phyloP scores from a whole-genome alignment of 1,284 basidiomycete species.

The Volvariella volvacea region DNA sequence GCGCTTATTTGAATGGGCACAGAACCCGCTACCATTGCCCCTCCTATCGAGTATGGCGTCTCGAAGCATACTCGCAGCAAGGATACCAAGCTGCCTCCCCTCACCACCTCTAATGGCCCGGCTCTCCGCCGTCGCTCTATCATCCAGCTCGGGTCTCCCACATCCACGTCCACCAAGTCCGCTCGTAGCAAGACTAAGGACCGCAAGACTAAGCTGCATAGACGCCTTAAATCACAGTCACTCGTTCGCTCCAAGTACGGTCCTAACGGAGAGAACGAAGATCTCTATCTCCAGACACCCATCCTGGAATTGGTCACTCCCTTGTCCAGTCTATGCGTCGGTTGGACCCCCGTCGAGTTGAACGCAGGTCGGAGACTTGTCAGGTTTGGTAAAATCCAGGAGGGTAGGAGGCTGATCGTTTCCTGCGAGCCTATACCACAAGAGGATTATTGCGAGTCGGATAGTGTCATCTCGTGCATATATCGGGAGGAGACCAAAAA shows the following conservation, averaged over 20 bases:
- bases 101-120: conserved; percentile 7
- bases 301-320: conserved; percentile 51
- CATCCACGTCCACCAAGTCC: conserved; percentile 21
- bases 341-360: conserved; percentile 54
- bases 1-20: background rate
- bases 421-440: conserved; percentile 57
- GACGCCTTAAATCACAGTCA: conserved; percentile 34
- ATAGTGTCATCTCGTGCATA: conserved; percentile 84
- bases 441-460: conserved; percentile 48
- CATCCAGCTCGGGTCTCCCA: conserved; percentile 18
- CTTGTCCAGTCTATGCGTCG: conserved; percentile 42
- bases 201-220: conserved; percentile 24
- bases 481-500: conserved; percentile 73
- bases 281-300: conserved; percentile 40
- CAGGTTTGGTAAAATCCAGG: conserved; percentile 57
- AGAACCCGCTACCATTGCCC: background rate
- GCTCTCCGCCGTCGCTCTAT: background rate
- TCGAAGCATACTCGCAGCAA: conserved; percentile 6
- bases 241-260: conserved; percentile 35
- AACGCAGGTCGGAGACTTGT: conserved; percentile 64
- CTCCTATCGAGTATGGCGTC: conserved; percentile 4
- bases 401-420: conserved; percentile 55
- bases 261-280: conserved; percentile 20
- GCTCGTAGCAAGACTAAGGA: conserved; percentile 14
- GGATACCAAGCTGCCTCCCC: background rate